These are phyloP conservation scores for Ilyonectria mors-panacis DNA, from an alignment of 2,329 filamentous ascomycete genomes.

Conservation along the genomic window DNA sequence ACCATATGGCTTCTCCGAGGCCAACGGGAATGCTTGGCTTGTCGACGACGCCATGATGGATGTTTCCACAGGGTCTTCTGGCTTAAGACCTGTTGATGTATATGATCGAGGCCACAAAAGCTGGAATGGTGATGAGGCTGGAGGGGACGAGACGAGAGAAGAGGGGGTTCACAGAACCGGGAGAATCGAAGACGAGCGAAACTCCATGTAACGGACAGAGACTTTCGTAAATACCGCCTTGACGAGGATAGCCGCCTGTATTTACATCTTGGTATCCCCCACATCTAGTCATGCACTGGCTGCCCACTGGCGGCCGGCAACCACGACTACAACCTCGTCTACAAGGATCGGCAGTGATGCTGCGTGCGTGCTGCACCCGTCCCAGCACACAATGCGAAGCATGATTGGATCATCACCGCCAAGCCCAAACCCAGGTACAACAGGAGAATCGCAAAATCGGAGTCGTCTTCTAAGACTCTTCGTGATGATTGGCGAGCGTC, in stretches of 20 bases:
- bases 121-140: conserved; percentile 13
- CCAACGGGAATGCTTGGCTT: conserved; percentile 59
- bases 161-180: conserved; percentile 41
- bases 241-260: conserved; percentile 42
- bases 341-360: conserved; percentile 29
- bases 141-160: conserved; percentile 12
- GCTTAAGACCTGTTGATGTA: conserved; percentile 14
- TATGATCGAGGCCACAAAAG: not conserved
- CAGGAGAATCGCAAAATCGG: conserved; percentile 32
- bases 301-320: conserved; percentile 23
- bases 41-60: conserved; percentile 58
- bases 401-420: conserved; percentile 40
- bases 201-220: conserved; percentile 19
- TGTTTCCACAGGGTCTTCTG: not conserved
- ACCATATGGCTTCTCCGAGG: conserved; percentile 56
- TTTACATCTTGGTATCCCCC: conserved; percentile 43
- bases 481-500: conserved; percentile 48
- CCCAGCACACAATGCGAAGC: conserved; percentile 32
- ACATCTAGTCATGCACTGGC: conserved; percentile 31
- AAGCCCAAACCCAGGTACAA: conserved; percentile 39
- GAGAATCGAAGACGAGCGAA: conserved; percentile 22
- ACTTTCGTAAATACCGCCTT: conserved; percentile 10
- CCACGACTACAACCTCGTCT: conserved; percentile 36
- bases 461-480: conserved; percentile 10
- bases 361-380: conserved; percentile 21